Conservation (phyloP, 768 basidiomycete species). For the Hemileccinum impolitum region DNA sequence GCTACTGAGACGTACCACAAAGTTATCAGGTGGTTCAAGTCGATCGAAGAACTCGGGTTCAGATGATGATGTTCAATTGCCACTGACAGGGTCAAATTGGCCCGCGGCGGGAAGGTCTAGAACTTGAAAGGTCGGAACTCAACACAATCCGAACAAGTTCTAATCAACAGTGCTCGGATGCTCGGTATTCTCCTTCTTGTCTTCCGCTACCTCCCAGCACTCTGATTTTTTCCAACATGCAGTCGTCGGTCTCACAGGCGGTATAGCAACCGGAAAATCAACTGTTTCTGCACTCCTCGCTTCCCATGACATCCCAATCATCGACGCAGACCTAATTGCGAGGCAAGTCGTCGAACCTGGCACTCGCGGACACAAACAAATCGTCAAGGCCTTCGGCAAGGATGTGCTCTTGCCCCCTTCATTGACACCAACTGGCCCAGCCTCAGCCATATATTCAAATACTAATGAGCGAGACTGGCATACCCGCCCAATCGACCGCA, state of each 20-base stretch:
- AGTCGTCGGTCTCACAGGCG: constrained; percentile 96
- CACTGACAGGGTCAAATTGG: too few relatives aligned
- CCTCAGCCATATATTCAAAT: not conserved
- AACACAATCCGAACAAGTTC: too few relatives aligned
- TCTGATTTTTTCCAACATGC: not conserved
- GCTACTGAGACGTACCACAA: too few relatives aligned
- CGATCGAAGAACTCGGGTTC: too few relatives aligned
- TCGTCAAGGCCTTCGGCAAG: constrained; percentile 68
- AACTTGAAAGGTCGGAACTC: too few relatives aligned
- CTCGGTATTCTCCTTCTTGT: constrained; percentile 14
- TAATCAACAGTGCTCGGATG: too few relatives aligned
- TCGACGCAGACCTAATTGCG: constrained; percentile 91
- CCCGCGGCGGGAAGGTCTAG: too few relatives aligned
- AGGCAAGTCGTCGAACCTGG: constrained; percentile 84
- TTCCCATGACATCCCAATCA: constrained; percentile 66
- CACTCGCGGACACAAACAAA: constrained; percentile 63
- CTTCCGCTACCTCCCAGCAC: not conserved
- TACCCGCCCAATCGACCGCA: constrained; percentile 76
- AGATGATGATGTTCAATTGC: too few relatives aligned
- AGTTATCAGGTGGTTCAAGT: too few relatives aligned
- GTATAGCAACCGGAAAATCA: constrained; percentile 96
- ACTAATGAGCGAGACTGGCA: constrained; percentile 7
- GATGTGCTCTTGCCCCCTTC: constrained; percentile 49
- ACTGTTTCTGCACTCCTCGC: constrained; percentile 78
- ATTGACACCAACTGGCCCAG: not conserved